Evolutionary conservation across 148 eudicot genomes (phyloP).

Genomic region (Hydrangea macrophylla): DNA sequence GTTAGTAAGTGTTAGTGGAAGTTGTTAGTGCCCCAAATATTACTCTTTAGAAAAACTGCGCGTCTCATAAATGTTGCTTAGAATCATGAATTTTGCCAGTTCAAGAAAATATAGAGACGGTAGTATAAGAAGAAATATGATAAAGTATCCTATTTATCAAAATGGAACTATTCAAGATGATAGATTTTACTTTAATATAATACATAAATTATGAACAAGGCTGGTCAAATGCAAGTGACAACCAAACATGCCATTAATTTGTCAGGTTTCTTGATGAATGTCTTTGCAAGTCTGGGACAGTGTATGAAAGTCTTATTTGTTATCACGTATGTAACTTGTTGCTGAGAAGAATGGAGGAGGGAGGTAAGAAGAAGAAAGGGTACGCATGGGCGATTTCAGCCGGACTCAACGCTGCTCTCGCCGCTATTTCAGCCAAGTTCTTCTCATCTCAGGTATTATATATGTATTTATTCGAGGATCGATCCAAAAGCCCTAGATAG

Average conservation of each 20-base stretch:
- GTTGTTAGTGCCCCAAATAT: too few relatives aligned
- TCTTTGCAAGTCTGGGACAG: conserved; percentile 1
- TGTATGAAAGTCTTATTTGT: background rate
- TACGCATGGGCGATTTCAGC: conserved; percentile 83
- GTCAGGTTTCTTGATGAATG: background rate
- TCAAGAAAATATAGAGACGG: too few relatives aligned
- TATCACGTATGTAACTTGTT: background rate
- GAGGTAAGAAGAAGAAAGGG: conserved; percentile 38
- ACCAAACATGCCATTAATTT: background rate
- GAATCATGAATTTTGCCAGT: too few relatives aligned
- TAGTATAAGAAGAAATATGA: too few relatives aligned
- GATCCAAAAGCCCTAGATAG: conserved; percentile 13
- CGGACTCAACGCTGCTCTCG: conserved; percentile 78
- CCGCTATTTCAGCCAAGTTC: conserved; percentile 84
- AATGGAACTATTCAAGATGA: too few relatives aligned
- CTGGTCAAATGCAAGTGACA: too few relatives aligned
- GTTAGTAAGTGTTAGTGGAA: too few relatives aligned
- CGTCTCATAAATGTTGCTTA: too few relatives aligned
- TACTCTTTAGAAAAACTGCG: too few relatives aligned
- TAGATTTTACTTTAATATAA: too few relatives aligned
- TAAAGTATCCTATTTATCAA: too few relatives aligned
- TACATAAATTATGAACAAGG: too few relatives aligned
- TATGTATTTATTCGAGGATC: background rate
- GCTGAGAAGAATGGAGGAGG: conserved; percentile 12
- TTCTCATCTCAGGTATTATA: conserved; percentile 52